A percentile compares a stretch with the other conserved stretches of the same genome.
Evolutionary conservation across 1,139 yeast genomes (phyloP).

Genomic region (Saccharomyces hybrid): DNA sequence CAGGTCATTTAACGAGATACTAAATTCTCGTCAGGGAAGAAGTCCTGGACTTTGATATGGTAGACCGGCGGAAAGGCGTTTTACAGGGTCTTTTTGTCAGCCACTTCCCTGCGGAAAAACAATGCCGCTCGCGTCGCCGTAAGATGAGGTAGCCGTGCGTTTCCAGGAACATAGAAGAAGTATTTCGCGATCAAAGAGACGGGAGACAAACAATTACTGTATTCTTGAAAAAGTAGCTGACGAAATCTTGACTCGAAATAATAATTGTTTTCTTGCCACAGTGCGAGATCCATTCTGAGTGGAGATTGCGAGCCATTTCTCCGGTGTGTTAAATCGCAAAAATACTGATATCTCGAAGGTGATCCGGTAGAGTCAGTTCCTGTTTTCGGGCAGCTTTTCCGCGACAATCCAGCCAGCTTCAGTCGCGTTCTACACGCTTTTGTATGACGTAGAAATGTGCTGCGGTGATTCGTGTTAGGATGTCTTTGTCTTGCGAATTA

Average conservation of each 20-base stretch:
- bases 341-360: background rate
- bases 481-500: background rate
- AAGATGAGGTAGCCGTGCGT: background rate
- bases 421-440: background rate
- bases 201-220: too few species aligned
- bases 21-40: too few species aligned
- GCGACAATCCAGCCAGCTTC: background rate
- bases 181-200: background rate
- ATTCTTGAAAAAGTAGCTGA: too few species aligned
- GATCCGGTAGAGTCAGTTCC: background rate
- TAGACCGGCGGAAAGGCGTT: background rate
- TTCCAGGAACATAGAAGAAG: background rate
- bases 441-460: too few species aligned
- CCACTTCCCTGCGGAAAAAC: background rate
- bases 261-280: too few species aligned
- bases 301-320: background rate
- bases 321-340: background rate
- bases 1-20: too few species aligned
- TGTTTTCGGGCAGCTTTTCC: background rate
- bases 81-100: background rate
- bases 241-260: too few species aligned
- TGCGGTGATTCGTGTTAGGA: background rate
- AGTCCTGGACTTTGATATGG: too few species aligned
- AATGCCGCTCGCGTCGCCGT: background rate
- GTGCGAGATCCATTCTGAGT: background rate